Conservation (phyloP, 768 basidiomycete species). For the Boletellus ananiceps region DNA sequence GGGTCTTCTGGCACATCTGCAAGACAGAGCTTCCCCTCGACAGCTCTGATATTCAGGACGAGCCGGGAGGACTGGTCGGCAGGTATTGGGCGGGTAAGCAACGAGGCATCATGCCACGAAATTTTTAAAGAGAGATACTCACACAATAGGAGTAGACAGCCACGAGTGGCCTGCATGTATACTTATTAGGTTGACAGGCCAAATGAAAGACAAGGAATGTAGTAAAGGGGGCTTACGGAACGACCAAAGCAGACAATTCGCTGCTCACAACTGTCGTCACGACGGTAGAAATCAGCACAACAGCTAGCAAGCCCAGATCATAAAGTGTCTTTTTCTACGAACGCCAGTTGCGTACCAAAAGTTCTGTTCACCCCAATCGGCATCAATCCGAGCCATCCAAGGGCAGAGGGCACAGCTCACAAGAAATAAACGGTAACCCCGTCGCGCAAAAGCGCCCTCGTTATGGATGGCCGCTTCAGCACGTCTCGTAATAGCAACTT, state of each 20-base stretch:
- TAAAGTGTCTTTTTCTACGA: neutral
- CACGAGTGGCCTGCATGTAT: constrained; percentile 11
- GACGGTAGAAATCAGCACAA: constrained; percentile 16
- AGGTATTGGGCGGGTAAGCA: neutral
- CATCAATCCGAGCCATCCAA: neutral
- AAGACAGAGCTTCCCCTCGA: neutral
- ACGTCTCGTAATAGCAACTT: neutral
- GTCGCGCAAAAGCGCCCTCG: constrained; percentile 9
- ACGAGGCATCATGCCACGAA: neutral
- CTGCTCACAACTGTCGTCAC: constrained; percentile 12
- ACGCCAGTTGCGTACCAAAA: constrained; percentile 8
- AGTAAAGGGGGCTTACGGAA: constrained; percentile 10
- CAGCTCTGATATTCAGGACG: constrained; percentile 16
- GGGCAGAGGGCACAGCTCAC: constrained; percentile 7
- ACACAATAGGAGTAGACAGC: constrained; percentile 21
- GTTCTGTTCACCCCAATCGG: constrained; percentile 6
- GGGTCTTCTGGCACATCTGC: constrained; percentile 3
- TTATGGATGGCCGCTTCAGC: neutral
- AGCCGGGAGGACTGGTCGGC: constrained; percentile 16
- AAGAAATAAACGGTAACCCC: constrained; percentile 14
- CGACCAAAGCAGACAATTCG: constrained; percentile 7
- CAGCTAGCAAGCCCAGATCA: neutral
- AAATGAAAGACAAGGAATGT: neutral
- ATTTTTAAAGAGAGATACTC: constrained; percentile 3
- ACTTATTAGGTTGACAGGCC: constrained; percentile 1